Conservation (phyloP, 192 early-diverging fungal species). For the Oehlia diaphana region DNA sequence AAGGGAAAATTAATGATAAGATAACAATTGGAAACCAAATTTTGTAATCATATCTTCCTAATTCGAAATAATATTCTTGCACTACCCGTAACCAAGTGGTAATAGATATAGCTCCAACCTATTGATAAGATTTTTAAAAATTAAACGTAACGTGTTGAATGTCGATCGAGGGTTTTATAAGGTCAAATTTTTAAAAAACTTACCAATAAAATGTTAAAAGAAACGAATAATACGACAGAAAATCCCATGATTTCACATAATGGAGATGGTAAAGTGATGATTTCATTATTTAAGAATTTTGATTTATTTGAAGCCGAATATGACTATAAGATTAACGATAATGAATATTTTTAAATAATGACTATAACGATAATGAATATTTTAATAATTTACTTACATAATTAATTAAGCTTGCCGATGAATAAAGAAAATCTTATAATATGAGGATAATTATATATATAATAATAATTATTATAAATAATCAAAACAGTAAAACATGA, state of each 20-base stretch:
- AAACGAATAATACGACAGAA: too few relatives aligned
- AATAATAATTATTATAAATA: too few relatives aligned
- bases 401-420: not conserved
- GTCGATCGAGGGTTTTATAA: too few relatives aligned
- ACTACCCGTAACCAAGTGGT: constrained; percentile 2
- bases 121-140: too few relatives aligned
- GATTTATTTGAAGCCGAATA: not conserved
- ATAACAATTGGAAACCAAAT: not conserved
- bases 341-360: too few relatives aligned
- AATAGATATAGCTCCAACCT: not conserved
- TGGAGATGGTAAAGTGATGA: not conserved
- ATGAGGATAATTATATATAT: too few relatives aligned
- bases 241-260: not conserved
- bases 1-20: not conserved
- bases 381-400: not conserved
- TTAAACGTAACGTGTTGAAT: too few relatives aligned
- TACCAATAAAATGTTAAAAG: not conserved
- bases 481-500: too few relatives aligned
- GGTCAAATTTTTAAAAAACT: too few relatives aligned
- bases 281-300: not conserved
- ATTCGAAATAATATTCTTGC: not conserved
- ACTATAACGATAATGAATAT: too few relatives aligned
- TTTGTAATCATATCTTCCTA: constrained; percentile 7
- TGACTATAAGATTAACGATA: not conserved
- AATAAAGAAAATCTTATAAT: not conserved